phyloP scores from a whole-genome alignment of 1,284 basidiomycete genomes.

The Stereum hirsutum region DNA sequence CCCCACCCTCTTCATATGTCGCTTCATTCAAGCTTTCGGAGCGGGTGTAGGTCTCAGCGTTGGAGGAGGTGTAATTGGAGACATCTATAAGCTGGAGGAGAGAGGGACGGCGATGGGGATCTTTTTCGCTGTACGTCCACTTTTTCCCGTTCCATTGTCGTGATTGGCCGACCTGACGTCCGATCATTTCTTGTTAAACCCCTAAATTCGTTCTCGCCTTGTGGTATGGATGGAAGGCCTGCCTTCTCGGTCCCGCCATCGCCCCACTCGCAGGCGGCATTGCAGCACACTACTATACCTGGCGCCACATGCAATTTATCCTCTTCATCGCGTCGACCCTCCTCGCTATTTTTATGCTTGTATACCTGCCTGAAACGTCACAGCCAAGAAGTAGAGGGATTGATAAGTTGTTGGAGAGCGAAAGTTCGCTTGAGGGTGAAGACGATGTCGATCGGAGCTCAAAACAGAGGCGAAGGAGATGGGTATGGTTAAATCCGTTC shows the following conservation, averaged over 20 bases:
- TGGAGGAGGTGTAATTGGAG: constrained; percentile 55
- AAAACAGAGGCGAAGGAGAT: constrained; percentile 19
- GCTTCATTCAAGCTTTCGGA: constrained; percentile 59
- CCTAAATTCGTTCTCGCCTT: too few relatives aligned
- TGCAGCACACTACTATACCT: constrained; percentile 49
- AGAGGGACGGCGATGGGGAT: constrained; percentile 55
- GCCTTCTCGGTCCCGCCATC: constrained; percentile 25
- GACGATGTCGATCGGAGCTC: too few relatives aligned
- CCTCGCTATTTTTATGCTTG: constrained; percentile 33
- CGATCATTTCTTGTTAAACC: not conserved
- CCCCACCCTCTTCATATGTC: constrained; percentile 44
- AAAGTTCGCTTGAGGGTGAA: not conserved
- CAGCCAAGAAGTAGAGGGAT: constrained; percentile 41
- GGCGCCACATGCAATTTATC: constrained; percentile 57
- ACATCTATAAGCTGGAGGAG: constrained; percentile 54
- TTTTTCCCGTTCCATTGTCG: not conserved
- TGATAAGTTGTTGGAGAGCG: constrained; percentile 22
- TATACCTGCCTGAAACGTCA: constrained; percentile 65
- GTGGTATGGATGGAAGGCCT: constrained; percentile 15
- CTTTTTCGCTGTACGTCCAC: constrained; percentile 42
- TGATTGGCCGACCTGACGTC: not conserved
- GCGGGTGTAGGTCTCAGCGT: constrained; percentile 37
- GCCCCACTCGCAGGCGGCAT: constrained; percentile 30
- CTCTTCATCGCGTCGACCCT: constrained; percentile 36
- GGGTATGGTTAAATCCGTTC: constrained; percentile 54